phyloP scores from a whole-genome alignment of 106 monocot species.

The Gastrodia elata region DNA sequence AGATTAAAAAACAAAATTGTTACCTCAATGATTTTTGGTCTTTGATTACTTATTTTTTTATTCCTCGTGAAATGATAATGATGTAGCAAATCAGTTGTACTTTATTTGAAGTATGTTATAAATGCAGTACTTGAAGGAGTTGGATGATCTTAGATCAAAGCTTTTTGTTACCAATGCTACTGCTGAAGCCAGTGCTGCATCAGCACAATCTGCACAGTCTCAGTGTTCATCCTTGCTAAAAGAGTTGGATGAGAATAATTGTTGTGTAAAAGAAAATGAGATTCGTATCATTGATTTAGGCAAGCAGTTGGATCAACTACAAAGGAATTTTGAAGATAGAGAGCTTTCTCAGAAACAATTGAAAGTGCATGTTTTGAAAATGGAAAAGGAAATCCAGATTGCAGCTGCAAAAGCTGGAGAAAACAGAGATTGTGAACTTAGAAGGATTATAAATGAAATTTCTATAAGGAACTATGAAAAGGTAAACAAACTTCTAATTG shows the following conservation, averaged over 20 bases:
- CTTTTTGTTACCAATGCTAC: constrained; percentile 53
- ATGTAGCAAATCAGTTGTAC: background rate
- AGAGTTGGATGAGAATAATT: constrained; percentile 76
- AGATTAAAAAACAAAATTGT: background rate
- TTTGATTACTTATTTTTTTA: background rate
- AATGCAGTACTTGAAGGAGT: constrained; percentile 50
- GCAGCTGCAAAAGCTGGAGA: constrained; percentile 42
- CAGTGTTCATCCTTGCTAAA: constrained; percentile 51
- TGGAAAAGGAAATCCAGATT: constrained; percentile 74
- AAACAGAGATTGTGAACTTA: constrained; percentile 41
- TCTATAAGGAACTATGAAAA: constrained; percentile 67
- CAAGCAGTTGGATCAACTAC: constrained; percentile 60
- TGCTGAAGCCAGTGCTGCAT: constrained; percentile 79
- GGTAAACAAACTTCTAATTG: constrained; percentile 44
- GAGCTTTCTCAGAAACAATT: constrained; percentile 65
- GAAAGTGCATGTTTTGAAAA: constrained; percentile 64
- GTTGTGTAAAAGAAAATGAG: constrained; percentile 59
- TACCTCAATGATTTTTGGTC: background rate
- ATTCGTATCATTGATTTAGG: constrained; percentile 44
- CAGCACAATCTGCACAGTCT: constrained; percentile 55
- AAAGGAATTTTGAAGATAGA: constrained; percentile 72
- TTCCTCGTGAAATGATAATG: background rate
- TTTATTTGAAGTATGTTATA: constrained; percentile 4
- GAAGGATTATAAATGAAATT: constrained; percentile 52
- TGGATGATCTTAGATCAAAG: constrained; percentile 70